Conservation (phyloP, 768 basidiomycete species). For the Podaxis sp. region DNA sequence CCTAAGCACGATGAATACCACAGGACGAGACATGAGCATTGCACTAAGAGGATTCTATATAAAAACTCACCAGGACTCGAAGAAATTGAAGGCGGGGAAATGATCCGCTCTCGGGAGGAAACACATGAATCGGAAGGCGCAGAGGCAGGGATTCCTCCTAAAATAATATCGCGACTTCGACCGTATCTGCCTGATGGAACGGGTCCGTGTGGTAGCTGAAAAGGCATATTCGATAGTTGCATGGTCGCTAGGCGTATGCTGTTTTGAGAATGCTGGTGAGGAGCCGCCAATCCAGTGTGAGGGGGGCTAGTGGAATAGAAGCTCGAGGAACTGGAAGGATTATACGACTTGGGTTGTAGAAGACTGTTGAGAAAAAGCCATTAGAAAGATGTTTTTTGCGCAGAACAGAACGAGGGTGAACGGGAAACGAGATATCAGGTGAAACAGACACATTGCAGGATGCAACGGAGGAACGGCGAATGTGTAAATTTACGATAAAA, state of each 20-base stretch:
- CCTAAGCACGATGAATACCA: not conserved
- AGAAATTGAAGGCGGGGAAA: not conserved
- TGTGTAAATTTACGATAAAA: not conserved
- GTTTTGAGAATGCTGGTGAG: slow-evolving; percentile 49
- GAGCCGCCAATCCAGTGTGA: slow-evolving; percentile 5
- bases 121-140: slow-evolving; percentile 10
- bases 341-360: slow-evolving; percentile 52
- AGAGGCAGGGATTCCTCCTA: not conserved
- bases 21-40: not conserved
- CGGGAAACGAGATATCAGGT: slow-evolving; percentile 10
- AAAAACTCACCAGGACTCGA: not conserved
- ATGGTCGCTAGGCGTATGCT: slow-evolving; percentile 66
- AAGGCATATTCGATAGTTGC: slow-evolving; percentile 53
- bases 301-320: slow-evolving; percentile 7
- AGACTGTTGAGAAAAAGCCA: slow-evolving; percentile 32
- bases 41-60: not conserved
- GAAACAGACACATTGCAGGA: slow-evolving; percentile 14
- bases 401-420: slow-evolving; percentile 4
- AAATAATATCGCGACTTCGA: not conserved
- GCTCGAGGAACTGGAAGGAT: slow-evolving; percentile 24
- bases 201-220: slow-evolving; percentile 21
- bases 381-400: slow-evolving; percentile 8
- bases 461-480: slow-evolving; percentile 11
- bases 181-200: not conserved
- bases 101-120: not conserved